Conservation (phyloP, 495 filamentous ascomycete species). For the Trichocladium uniseriatum region DNA sequence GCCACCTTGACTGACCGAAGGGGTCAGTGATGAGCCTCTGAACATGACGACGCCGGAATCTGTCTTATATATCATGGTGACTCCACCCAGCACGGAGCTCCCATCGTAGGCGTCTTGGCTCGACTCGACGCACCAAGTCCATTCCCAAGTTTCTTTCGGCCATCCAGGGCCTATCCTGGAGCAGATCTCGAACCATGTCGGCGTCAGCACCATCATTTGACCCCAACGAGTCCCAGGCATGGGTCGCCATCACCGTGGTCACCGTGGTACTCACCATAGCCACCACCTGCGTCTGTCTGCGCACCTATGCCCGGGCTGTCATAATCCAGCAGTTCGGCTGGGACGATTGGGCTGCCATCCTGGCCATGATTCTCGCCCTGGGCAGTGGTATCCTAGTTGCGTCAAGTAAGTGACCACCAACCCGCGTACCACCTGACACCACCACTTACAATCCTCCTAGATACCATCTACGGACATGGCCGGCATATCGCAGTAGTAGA, state of each 20-base stretch:
- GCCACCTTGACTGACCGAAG: no score
- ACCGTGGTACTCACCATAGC: conserved; percentile 19
- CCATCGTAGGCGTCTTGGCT: neutral
- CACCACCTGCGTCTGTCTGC: conserved; percentile 25
- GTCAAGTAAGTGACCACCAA: conserved; percentile 4
- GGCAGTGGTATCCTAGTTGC: conserved; percentile 22
- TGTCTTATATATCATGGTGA: no score
- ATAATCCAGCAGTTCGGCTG: conserved; percentile 35
- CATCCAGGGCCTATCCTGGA: no score
- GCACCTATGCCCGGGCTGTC: conserved; percentile 31
- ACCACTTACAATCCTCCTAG: neutral
- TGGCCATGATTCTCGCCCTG: conserved; percentile 18
- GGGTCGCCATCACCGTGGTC: conserved; percentile 18
- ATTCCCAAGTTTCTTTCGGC: no score
- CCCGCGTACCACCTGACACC: neutral
- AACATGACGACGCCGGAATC: no score
- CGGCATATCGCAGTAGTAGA: conserved; percentile 13
- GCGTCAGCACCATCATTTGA: neutral
- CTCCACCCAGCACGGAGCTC: no score
- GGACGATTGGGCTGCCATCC: conserved; percentile 31
- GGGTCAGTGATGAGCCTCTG: no score
- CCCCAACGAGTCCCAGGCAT: conserved; percentile 18
- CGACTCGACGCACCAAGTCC: no score
- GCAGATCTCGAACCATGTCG: neutral
- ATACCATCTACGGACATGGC: conserved; percentile 21